Evolutionary conservation across 331 rosid genomes (phyloP).

Genomic region (Pyracantha coccinea): DNA sequence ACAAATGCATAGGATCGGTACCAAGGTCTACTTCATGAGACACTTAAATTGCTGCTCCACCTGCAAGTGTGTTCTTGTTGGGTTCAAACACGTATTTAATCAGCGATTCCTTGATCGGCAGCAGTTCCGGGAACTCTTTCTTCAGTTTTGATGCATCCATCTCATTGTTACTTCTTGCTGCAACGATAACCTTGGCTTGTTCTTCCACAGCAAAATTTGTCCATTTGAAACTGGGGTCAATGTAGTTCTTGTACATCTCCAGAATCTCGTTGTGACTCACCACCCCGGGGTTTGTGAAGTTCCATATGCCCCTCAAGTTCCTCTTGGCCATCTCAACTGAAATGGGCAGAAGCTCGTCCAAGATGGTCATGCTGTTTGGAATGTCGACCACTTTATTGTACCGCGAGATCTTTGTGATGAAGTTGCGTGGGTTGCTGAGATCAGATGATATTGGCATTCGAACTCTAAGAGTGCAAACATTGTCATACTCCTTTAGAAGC

Average conservation of each 20-base stretch:
- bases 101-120: slow-evolving; percentile 50
- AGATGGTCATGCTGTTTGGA: slow-evolving; percentile 50
- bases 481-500: slow-evolving; percentile 45
- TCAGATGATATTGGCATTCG: slow-evolving; percentile 60
- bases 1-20: not conserved
- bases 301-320: slow-evolving; percentile 57
- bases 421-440: slow-evolving; percentile 59
- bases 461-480: slow-evolving; percentile 57
- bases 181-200: slow-evolving; percentile 43
- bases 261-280: slow-evolving; percentile 61
- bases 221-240: slow-evolving; percentile 51
- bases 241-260: slow-evolving; percentile 57
- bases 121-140: slow-evolving; percentile 57
- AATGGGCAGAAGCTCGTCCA: slow-evolving; percentile 63
- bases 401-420: slow-evolving; percentile 47
- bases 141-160: slow-evolving; percentile 50
- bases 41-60: slow-evolving; percentile 7
- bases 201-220: slow-evolving; percentile 42
- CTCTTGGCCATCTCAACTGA: slow-evolving; percentile 71
- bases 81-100: slow-evolving; percentile 49
- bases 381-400: slow-evolving; percentile 51
- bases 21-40: not conserved
- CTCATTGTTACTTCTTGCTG: slow-evolving; percentile 38
- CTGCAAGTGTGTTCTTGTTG: slow-evolving; percentile 29
- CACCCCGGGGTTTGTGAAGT: slow-evolving; percentile 55